Evolutionary conservation across 768 basidiomycete species (phyloP).

Genomic region (Mrakia blollopis): DNA sequence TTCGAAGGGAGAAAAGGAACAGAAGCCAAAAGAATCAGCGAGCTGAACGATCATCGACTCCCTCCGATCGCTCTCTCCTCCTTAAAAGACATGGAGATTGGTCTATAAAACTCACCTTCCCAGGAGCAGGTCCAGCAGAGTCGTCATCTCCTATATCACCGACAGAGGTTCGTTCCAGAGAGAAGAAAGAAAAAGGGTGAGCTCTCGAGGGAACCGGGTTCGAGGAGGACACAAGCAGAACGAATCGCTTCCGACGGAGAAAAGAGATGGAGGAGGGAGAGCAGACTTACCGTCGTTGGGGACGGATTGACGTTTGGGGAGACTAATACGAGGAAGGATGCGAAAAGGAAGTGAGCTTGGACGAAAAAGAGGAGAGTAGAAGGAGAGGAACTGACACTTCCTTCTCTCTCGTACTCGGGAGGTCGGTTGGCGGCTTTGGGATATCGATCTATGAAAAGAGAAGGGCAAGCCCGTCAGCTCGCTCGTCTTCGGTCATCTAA

Average conservation of each 20-base stretch:
- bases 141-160: conserved; percentile 39
- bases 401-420: conserved; percentile 30
- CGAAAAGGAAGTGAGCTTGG: background rate
- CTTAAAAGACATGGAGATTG: background rate
- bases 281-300: conserved; percentile 17
- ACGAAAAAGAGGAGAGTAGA: background rate
- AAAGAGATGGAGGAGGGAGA: background rate
- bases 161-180: background rate
- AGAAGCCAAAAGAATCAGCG: too few relatives aligned
- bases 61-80: conserved; percentile 30
- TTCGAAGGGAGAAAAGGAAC: background rate
- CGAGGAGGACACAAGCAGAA: conserved; percentile 29
- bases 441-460: conserved; percentile 26
- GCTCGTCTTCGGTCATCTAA: background rate
- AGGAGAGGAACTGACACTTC: conserved; percentile 19
- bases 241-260: background rate
- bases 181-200: background rate
- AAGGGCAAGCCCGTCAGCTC: background rate
- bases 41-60: background rate
- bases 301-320: conserved; percentile 42
- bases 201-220: conserved; percentile 33
- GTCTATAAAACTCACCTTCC: conserved; percentile 36
- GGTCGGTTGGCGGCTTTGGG: conserved; percentile 31
- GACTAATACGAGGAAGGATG: conserved; percentile 26
- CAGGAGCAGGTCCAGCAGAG: conserved; percentile 39